These are phyloP conservation scores for Saccharomycopsis vini DNA, from an alignment of 805 yeast species.

Conservation along the genomic window DNA sequence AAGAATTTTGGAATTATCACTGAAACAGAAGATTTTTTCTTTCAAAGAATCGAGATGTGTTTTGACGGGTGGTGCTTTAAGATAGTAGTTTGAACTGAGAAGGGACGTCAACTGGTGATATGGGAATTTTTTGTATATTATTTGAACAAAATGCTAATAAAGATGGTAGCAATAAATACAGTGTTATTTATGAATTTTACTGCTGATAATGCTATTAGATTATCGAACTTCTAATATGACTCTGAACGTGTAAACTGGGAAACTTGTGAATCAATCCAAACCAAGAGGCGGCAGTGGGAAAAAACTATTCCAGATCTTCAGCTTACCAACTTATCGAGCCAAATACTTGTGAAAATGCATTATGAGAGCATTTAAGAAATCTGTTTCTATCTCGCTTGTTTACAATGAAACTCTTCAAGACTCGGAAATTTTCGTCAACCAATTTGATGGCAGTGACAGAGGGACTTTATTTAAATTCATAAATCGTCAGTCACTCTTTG, in stretches of 20 bases:
- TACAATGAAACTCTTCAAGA: conserved; percentile 93
- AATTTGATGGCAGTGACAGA: conserved; percentile 78
- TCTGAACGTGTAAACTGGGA: conserved; percentile 79
- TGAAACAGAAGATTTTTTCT: no score
- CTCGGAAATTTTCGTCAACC: conserved; percentile 78
- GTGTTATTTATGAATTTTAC: conserved; percentile 91
- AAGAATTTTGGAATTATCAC: no score
- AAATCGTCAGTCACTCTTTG: conserved; percentile 88
- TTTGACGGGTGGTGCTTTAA: no score
- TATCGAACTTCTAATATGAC: conserved; percentile 78
- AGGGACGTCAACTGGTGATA: conserved; percentile 82
- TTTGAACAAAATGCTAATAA: conserved; percentile 49
- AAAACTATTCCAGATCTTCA: conserved; percentile 54
- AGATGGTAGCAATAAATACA: conserved; percentile 46
- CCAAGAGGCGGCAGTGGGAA: conserved; percentile 85
- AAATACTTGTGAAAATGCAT: conserved; percentile 57
- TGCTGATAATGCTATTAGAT: conserved; percentile 71
- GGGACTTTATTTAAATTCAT: conserved; percentile 81
- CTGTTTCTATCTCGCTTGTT: conserved; percentile 57
- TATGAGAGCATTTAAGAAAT: conserved; percentile 71
- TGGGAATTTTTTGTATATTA: conserved; percentile 85
- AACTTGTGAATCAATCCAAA: conserved; percentile 82
- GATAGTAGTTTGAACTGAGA: conserved; percentile 92
- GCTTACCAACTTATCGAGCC: conserved; percentile 69
- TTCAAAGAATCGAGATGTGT: no score